Base-by-base conservation (phyloP, 352 stramenopile genomes). In the Phytophthora chlamydospora region DNA sequence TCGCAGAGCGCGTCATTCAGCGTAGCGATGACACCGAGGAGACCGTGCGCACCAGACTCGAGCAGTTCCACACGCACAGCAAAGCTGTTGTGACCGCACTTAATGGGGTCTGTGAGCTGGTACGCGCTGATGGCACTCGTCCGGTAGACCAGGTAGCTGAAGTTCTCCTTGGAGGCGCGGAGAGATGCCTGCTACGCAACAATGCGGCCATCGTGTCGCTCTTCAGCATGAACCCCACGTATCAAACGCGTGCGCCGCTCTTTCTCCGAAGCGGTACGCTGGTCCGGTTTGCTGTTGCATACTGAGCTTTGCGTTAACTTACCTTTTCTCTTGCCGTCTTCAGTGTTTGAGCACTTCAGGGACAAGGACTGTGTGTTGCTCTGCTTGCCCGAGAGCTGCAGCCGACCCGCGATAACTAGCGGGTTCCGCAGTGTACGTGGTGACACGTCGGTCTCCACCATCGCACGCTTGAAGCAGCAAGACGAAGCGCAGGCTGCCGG, bases 1-100 rank as follows among this genome's bases (percentile, higher is more conserved):
- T 97, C 9, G 78, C 80, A 6, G 74, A 79, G 42, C 86, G 93
- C 13, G 75, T 76, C 13, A 66, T 88, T 53, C 68, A 80, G 16
- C 67, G 81, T 2, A 94, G 75, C 43, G 93, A 98, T 67, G 93
- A 98, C 70, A 98, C 81, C 0, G 83, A 87, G 13, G 90, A 97
- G 58, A 97, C 94, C 21, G 80, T 97, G 4, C 89, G 85, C 34
- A 87, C 95, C 34, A 70, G 91, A 36, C 71, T 98, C 4, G 65
- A 95, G 46, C 82, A 88, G 39, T 98, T 96, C 56, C 85, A 97
- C 65, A 66, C 66, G 6, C 85, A 90, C 55, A 88, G 79, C 43
- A 68, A 79, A 21, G 64, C 82, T 29, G 72, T 91, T 1, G 59
- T 78, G 19, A 50, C 27, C 0, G 55, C 68, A 34, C 73, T 91